Evolutionary conservation across 495 filamentous ascomycete genomes (phyloP), one percentile per base, ranked within the genome.

Genomic region (Penicillium roqueforti): DNA sequence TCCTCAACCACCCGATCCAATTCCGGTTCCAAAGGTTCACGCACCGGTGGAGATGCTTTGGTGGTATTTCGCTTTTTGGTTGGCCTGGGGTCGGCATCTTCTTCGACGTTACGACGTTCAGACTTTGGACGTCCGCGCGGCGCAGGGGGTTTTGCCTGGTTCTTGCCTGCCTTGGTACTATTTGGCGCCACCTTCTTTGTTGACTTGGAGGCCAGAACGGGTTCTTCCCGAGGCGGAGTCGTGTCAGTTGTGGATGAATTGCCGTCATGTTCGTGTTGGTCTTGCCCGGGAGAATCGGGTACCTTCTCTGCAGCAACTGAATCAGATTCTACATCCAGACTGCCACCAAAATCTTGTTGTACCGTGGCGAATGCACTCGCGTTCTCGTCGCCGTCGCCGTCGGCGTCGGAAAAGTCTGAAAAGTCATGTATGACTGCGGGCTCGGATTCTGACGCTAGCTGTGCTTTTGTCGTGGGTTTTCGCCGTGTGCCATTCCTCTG

Each of bases 251-350:
- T 46, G 38, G 64, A 53, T 19, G 68, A 55, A 68, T 82, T 68
- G 77, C 79, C 71, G 83, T 88, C 52, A 71, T 69, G 41, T 28
- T 81, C 81, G 55, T 86, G 71, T 18, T 72, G 66, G 54, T 84
- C 81, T 38, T 83, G 73, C 14, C 85, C 75, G 1, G 72, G 65
- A 57, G 81, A 68, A 48, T 85, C 73, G 31, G 55, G 44, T 18
- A 58, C 16, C 25, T 65, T 54, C 6, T 63, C 58, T 16, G 65
- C 53, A 13, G 63, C 60, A 42, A 16, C 22, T 32, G 64, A 37
- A 60, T 45, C 18, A 60, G 40, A 22, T 57, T 57, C 25, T 18
- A 49, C 57, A 37, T 62, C 56, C 20, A 70, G 61, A 20, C 54
- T 60, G 34, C 69, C 59, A 7, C 53, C 60, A n/a, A 62, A 68